Evolutionary conservation across 2,329 filamentous ascomycete species (phyloP).

Genomic region (Aspergillus hortae): DNA sequence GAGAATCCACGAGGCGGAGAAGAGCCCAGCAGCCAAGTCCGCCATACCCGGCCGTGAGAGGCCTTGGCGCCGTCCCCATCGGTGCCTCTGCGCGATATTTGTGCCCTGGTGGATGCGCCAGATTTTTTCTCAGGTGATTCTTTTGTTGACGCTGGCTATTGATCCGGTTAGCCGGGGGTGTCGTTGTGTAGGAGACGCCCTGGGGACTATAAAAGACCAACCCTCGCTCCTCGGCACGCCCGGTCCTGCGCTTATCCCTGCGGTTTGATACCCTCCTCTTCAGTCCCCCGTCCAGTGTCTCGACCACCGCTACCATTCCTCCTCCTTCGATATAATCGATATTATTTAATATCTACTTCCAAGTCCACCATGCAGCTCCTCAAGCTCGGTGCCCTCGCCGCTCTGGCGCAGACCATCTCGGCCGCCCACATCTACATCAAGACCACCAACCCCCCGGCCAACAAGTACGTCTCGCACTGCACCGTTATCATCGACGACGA

Average conservation of each 20-base stretch:
- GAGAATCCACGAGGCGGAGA: not conserved
- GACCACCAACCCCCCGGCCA: constrained; percentile 12
- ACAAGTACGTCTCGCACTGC: constrained; percentile 11
- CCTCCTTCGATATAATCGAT: not conserved
- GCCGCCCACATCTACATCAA: constrained; percentile 11
- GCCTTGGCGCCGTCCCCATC: not conserved
- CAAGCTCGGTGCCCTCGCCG: constrained; percentile 10
- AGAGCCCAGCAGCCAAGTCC: not conserved
- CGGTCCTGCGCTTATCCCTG: not conserved
- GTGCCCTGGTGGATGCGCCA: not conserved
- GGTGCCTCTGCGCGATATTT: not conserved
- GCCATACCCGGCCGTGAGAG: not conserved
- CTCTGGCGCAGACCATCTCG: constrained; percentile 12
- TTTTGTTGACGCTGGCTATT: not conserved
- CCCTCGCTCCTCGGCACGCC: not conserved
- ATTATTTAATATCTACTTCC: too few relatives aligned
- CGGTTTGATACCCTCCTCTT: not conserved
- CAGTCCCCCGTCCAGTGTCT: too few relatives aligned
- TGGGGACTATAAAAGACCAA: not conserved
- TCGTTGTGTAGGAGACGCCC: not conserved
- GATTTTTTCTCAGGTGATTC: not conserved
- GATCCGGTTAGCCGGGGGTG: not conserved
- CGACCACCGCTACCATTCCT: not conserved
- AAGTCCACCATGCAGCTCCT: constrained; percentile 8
- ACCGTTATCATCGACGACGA: constrained; percentile 13